A percentile compares a stretch with the other conserved stretches of the same genome.
These are phyloP conservation scores for Saccharomycopsis capsularis DNA, from an alignment of 805 yeast genomes.

Conservation along the genomic window DNA sequence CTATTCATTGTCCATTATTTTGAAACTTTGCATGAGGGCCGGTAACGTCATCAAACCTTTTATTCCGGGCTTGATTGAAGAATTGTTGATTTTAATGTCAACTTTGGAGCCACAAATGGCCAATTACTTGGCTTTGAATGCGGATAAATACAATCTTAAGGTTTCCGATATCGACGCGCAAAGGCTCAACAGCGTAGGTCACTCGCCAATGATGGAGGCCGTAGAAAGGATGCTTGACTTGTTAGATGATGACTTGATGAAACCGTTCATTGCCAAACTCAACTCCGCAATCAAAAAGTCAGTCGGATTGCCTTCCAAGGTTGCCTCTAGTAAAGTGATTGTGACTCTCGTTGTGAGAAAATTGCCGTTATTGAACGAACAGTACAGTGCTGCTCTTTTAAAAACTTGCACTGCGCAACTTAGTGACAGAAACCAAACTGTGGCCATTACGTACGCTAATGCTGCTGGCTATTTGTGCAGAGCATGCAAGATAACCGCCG, in stretches of 20 bases:
- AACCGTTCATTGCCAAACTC: conserved; percentile 42
- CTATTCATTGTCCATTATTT: conserved; percentile 69
- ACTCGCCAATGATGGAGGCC: conserved; percentile 86
- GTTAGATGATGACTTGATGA: conserved; percentile 45
- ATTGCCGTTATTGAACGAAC: conserved; percentile 32
- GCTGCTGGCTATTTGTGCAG: conserved; percentile 76
- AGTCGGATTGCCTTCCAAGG: conserved; percentile 88
- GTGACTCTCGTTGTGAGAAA: conserved; percentile 43
- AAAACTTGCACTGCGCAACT: conserved; percentile 52
- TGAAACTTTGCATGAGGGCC: conserved; percentile 60
- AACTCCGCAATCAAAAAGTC: conserved; percentile 51
- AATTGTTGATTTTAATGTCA: conserved; percentile 67
- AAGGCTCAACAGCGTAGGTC: conserved; percentile 63
- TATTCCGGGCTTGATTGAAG: conserved; percentile 60
- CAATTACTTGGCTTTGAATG: conserved; percentile 80
- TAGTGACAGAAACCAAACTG: conserved; percentile 63
- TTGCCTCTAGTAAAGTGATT: conserved; percentile 70
- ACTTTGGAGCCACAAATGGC: conserved; percentile 86
- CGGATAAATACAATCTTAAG: conserved; percentile 75
- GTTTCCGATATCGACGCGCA: conserved; percentile 69
- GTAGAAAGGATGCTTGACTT: conserved; percentile 62
- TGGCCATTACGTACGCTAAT: conserved; percentile 68
- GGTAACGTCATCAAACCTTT: conserved; percentile 53
- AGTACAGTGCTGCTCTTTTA: conserved; percentile 58
- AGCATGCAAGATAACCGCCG: conserved; percentile 44